Conservation (phyloP, 768 basidiomycete species). For the Tephrocybe rancida region DNA sequence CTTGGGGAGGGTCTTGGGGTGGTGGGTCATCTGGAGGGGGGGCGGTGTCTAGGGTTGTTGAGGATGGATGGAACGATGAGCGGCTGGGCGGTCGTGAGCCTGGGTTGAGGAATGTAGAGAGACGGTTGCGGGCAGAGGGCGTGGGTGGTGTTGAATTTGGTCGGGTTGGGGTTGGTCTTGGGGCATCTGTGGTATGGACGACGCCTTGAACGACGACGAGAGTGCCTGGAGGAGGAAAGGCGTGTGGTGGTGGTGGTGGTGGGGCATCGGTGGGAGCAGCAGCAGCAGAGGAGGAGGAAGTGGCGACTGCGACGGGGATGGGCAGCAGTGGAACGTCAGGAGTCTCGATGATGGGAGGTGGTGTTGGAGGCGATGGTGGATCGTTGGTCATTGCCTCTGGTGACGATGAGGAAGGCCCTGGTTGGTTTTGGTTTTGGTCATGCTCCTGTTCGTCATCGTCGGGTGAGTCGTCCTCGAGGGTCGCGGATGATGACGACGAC, state of each 20-base stretch:
- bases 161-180: no score
- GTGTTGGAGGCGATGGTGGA: background rate
- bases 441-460: background rate
- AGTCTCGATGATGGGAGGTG: background rate
- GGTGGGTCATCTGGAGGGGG: constrained; percentile 6
- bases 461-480: no score
- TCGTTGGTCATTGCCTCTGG: no score
- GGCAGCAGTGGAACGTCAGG: background rate
- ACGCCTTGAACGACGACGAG: constrained; percentile 85
- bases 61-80: constrained; percentile 14
- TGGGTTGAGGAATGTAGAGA: constrained; percentile 33
- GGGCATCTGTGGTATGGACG: constrained; percentile 74
- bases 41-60: constrained; percentile 13
- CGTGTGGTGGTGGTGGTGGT: background rate
- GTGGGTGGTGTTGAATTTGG: constrained; percentile 27
- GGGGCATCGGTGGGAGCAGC: background rate
- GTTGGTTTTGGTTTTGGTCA: background rate
- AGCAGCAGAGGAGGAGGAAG: background rate
- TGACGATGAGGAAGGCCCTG: background rate
- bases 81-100: constrained; percentile 34
- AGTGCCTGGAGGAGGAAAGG: constrained; percentile 74
- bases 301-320: background rate
- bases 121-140: constrained; percentile 31
- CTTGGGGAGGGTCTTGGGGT: background rate
- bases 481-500: no score